Conservation (phyloP, 139 green algal genomes). For the Chlorella sp. region DNA sequence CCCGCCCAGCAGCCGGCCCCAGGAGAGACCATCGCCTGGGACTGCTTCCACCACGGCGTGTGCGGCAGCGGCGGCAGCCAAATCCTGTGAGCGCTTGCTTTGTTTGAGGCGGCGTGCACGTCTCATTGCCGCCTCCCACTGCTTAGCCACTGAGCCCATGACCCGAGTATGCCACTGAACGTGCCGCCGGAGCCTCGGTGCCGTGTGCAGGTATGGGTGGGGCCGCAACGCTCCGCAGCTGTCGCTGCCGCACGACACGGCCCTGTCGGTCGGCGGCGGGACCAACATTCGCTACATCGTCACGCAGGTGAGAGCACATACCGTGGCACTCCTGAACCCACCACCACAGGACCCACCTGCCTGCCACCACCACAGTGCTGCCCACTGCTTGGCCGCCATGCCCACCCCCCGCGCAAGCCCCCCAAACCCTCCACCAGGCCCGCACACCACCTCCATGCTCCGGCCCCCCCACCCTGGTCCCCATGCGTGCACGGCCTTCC, state of each 20-base stretch:
- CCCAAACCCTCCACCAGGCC: too few species aligned
- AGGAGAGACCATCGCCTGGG: slow-evolving; percentile 38
- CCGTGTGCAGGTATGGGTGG: slow-evolving; percentile 66
- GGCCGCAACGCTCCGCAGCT: slow-evolving; percentile 65
- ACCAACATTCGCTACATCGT: slow-evolving; percentile 54
- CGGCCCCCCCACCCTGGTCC: too few species aligned
- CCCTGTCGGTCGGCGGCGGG: slow-evolving; percentile 54
- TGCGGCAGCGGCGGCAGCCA: slow-evolving; percentile 14
- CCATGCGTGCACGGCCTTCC: too few species aligned
- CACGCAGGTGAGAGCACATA: slow-evolving; percentile 47
- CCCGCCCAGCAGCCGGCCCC: slow-evolving; percentile 17
- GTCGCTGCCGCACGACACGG: slow-evolving; percentile 52
- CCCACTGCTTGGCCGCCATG: too few species aligned
- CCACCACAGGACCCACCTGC: too few species aligned
- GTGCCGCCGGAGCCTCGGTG: background rate
- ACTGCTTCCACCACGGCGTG: slow-evolving; percentile 42
- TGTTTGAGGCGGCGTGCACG: background rate
- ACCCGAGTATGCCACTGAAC: background rate
- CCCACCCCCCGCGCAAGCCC: too few species aligned
- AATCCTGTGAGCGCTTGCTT: slow-evolving; percentile 31
- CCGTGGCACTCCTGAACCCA: too few species aligned
- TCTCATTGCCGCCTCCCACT: background rate
- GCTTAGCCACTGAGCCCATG: background rate
- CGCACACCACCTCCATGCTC: too few species aligned
- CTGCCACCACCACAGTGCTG: too few species aligned